A percentile compares a stretch with the other conserved stretches of the same genome.
Conservation (phyloP, 75 land plant genomes). For the Isoetes taiwanensis region DNA sequence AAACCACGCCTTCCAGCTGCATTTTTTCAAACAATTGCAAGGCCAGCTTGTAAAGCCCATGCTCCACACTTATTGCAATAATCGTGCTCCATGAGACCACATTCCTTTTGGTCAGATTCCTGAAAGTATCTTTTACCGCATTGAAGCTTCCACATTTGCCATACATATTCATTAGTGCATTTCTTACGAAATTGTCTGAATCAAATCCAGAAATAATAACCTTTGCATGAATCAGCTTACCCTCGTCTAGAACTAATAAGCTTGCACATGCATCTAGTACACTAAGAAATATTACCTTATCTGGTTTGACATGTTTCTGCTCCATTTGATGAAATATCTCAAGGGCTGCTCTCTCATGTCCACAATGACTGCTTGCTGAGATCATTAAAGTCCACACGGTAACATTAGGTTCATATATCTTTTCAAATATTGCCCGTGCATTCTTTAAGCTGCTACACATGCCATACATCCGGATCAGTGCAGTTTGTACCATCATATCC, state of each 20-base stretch:
- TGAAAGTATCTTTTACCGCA: neutral
- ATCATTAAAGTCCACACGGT: neutral
- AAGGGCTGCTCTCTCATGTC: neutral
- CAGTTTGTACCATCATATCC: slow-evolving; percentile 3
- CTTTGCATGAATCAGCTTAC: slow-evolving; percentile 25
- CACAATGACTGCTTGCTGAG: neutral
- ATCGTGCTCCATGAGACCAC: no score
- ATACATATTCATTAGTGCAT: slow-evolving; percentile 31
- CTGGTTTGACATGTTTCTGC: neutral
- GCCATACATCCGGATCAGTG: slow-evolving; percentile 8
- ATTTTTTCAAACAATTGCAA: no score
- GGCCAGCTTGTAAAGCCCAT: no score
- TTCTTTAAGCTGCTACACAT: slow-evolving; percentile 23
- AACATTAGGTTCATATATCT: slow-evolving; percentile 9
- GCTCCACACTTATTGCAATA: no score
- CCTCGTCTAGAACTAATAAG: neutral
- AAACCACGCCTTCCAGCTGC: no score
- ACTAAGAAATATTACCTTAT: neutral
- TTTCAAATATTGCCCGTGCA: slow-evolving; percentile 14
- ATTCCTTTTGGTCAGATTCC: no score
- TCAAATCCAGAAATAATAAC: slow-evolving; percentile 12
- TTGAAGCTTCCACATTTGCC: slow-evolving; percentile 10
- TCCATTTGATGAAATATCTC: neutral
- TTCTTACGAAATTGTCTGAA: slow-evolving; percentile 22
- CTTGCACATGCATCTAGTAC: slow-evolving; percentile 3